These are phyloP conservation scores for Cryomyces minteri DNA, from an alignment of 495 filamentous ascomycete genomes.

Conservation along the genomic window DNA sequence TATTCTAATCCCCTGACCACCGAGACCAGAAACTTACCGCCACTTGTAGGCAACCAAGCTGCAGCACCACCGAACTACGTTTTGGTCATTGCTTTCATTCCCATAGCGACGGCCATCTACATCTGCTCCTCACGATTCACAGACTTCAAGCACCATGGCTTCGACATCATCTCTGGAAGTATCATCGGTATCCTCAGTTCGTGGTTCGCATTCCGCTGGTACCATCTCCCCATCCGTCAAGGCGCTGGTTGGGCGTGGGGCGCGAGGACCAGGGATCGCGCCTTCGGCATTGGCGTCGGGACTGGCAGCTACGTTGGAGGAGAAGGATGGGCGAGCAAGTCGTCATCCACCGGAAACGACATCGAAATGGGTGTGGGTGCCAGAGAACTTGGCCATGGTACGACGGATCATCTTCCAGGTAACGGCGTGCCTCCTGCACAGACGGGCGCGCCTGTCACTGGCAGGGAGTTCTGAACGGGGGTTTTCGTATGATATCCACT, in stretches of 20 bases:
- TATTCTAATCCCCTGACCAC: too few species aligned
- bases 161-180: constrained; percentile 43
- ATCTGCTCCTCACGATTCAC: constrained; percentile 43
- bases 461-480: too few species aligned
- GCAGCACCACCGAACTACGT: constrained; percentile 41
- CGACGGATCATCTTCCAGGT: too few species aligned
- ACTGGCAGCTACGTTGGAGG: constrained; percentile 18
- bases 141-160: constrained; percentile 43
- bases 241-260: constrained; percentile 22
- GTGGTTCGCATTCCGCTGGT: constrained; percentile 42
- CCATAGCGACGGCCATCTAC: constrained; percentile 38
- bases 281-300: constrained; percentile 23
- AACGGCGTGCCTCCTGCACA: too few species aligned
- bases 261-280: constrained; percentile 14
- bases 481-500: too few species aligned
- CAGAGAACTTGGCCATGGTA: too few species aligned
- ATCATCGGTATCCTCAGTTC: constrained; percentile 36
- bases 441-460: too few species aligned
- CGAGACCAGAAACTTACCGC: too few species aligned
- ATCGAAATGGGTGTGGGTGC: too few species aligned
- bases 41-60: constrained; percentile 27
- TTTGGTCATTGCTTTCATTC: constrained; percentile 35
- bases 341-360: too few species aligned
- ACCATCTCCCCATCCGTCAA: constrained; percentile 22
- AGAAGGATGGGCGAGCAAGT: constrained; percentile 14